A percentile compares a stretch with the other conserved stretches of the same genome.
phyloP scores from a whole-genome alignment of 805 yeast genomes.

The Candida tallmaniae region DNA sequence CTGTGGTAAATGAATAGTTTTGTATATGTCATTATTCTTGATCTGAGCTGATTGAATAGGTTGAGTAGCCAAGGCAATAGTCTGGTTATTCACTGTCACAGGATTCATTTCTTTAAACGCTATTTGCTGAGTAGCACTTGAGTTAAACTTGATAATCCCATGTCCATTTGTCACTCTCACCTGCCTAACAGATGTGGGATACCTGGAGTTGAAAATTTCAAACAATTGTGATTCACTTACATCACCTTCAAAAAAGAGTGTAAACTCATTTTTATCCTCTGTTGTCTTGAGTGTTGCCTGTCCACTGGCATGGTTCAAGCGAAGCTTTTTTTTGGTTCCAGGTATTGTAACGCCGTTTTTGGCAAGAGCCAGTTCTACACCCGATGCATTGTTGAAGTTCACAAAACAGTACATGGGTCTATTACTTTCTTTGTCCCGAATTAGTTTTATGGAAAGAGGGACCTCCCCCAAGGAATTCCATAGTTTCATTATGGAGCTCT shows the following conservation, averaged over 20 bases:
- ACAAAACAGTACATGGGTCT: conserved; percentile 65
- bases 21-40: neutral
- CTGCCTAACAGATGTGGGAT: conserved; percentile 62
- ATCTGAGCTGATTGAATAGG: neutral
- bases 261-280: conserved; percentile 19
- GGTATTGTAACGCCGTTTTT: conserved; percentile 71
- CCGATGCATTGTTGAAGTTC: conserved; percentile 57
- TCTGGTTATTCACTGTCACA: conserved; percentile 60
- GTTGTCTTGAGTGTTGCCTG: conserved; percentile 7
- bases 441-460: conserved; percentile 57
- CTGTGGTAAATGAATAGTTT: conserved; percentile 29
- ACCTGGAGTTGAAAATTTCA: conserved; percentile 63
- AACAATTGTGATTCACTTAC: conserved; percentile 63
- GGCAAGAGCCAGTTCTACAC: conserved; percentile 61
- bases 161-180: conserved; percentile 67
- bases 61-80: conserved; percentile 47
- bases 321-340: conserved; percentile 54
- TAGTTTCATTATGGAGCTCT: conserved; percentile 54
- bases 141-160: conserved; percentile 79
- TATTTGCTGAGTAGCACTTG: conserved; percentile 61
- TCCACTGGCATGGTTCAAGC: conserved; percentile 73
- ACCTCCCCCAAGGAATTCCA: conserved; percentile 72
- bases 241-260: conserved; percentile 85
- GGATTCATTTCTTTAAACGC: conserved; percentile 85
- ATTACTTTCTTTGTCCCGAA: conserved; percentile 60